Percentiles rank a stretch among this genome's conserved stretches.
phyloP scores from a whole-genome alignment of 2,329 filamentous ascomycete genomes.

The Apiospora phragmitis region DNA sequence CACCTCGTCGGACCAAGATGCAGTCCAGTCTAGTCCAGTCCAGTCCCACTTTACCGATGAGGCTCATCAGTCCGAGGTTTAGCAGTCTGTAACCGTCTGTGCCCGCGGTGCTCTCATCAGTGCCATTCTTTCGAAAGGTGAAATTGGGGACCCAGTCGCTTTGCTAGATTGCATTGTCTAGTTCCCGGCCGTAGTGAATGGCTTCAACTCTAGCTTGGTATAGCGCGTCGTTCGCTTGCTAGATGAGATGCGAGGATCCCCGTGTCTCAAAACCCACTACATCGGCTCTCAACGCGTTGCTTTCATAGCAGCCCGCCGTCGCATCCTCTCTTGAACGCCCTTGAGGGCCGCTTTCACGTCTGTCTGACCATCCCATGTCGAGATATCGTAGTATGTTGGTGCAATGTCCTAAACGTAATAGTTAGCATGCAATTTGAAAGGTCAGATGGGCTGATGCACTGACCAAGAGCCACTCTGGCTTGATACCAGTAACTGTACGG shows the following conservation, averaged over 20 bases:
- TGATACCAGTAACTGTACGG: conserved; percentile 86
- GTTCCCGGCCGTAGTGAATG: background rate
- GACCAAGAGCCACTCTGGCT: conserved; percentile 92
- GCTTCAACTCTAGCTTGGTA: background rate
- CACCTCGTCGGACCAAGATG: background rate
- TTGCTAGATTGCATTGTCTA: background rate
- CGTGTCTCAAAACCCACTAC: background rate
- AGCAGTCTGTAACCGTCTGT: background rate
- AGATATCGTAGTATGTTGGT: conserved; percentile 86
- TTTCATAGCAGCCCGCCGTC: conserved; percentile 59
- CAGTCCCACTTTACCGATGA: background rate
- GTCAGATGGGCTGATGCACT: conserved; percentile 31
- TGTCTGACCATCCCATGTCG: conserved; percentile 74
- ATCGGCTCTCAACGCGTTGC: conserved; percentile 35
- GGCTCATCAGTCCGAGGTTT: background rate
- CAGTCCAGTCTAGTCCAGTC: background rate
- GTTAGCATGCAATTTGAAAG: background rate
- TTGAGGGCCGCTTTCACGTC: conserved; percentile 74
- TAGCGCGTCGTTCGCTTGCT: background rate
- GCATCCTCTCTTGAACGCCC: conserved; percentile 59
- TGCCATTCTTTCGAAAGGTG: background rate
- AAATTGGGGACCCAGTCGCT: background rate
- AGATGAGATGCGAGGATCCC: background rate
- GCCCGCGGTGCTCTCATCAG: background rate
- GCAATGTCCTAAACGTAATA: conserved; percentile 72